Evolutionary conservation across 441 rosid species (phyloP).

Genomic region (Pelargonium citronellum): DNA sequence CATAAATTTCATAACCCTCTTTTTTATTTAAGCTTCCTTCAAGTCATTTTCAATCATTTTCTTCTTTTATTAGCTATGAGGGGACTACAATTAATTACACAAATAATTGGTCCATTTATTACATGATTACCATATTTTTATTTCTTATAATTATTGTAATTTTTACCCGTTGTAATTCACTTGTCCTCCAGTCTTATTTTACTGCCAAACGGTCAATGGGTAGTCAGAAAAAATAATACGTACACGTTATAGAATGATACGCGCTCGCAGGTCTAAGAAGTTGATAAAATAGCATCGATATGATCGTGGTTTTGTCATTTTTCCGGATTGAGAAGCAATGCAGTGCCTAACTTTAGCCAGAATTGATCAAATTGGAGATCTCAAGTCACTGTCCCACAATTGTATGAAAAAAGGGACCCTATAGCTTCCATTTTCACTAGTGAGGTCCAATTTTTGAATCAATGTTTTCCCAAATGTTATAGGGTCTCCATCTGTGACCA

Average conservation of each 20-base stretch:
- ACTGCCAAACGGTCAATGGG: no score
- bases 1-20: not conserved
- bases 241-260: no score
- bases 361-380: not conserved
- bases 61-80: not conserved
- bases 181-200: no score
- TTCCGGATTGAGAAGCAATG: no score
- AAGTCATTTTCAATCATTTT: not conserved
- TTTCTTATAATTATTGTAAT: no score
- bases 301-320: no score
- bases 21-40: not conserved
- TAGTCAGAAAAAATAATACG: no score
- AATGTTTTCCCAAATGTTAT: slow-evolving; percentile 2
- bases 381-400: not conserved
- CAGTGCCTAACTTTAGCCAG: not conserved
- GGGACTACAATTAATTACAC: not conserved
- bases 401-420: not conserved
- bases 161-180: no score
- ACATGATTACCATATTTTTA: no score
- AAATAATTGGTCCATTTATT: not conserved
- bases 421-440: not conserved
- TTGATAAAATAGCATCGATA: no score
- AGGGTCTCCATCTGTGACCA: slow-evolving; percentile 2
- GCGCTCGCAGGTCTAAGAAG: no score
- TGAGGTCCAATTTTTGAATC: slow-evolving; percentile 1